Evolutionary conservation across 306 rosid genomes (phyloP).

Genomic region (Glycine tomentella): DNA sequence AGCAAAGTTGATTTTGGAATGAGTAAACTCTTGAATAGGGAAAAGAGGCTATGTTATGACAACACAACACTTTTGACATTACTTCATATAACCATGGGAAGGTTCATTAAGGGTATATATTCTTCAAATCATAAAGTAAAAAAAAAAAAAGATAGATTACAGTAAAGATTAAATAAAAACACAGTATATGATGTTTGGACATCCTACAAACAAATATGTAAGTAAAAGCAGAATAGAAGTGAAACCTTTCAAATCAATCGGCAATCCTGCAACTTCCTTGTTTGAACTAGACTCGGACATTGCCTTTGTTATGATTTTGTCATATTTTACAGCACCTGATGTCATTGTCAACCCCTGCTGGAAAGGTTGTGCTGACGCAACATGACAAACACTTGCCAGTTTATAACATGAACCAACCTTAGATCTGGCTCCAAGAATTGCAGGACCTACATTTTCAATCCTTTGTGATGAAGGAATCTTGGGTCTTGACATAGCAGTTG

Average conservation of each 20-base stretch:
- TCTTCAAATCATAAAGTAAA: neutral
- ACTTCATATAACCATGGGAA: neutral
- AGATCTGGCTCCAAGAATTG: slow-evolving; percentile 48
- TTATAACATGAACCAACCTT: slow-evolving; percentile 60
- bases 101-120: neutral
- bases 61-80: neutral
- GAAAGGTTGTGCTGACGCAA: slow-evolving; percentile 61
- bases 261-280: slow-evolving; percentile 71
- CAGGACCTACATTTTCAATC: slow-evolving; percentile 45
- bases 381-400: slow-evolving; percentile 67
- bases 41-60: neutral
- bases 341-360: slow-evolving; percentile 51
- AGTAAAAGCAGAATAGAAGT: slow-evolving; percentile 14
- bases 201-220: neutral
- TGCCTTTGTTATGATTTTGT: slow-evolving; percentile 67
- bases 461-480: slow-evolving; percentile 56
- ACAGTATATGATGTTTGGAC: slow-evolving; percentile 17
- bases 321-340: slow-evolving; percentile 50
- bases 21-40: slow-evolving; percentile 14
- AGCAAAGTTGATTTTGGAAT: slow-evolving; percentile 10
- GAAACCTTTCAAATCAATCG: slow-evolving; percentile 84
- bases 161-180: neutral
- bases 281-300: slow-evolving; percentile 61
- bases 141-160: neutral
- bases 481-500: slow-evolving; percentile 67